These are phyloP conservation scores for Eremothecium gossypii DNA, from an alignment of 1,139 yeast species.

Conservation along the genomic window DNA sequence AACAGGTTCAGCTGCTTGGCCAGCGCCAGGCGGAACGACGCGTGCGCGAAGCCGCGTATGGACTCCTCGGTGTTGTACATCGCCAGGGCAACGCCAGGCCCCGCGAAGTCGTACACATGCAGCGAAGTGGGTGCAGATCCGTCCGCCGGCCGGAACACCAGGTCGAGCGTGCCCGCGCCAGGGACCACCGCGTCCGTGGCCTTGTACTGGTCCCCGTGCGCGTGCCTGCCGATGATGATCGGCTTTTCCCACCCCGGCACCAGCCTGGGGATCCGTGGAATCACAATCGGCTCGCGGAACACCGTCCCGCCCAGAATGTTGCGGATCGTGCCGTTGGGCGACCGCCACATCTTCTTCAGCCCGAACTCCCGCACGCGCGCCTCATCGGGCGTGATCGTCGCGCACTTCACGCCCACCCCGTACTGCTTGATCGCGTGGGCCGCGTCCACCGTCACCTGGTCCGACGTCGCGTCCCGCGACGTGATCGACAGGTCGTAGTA, in stretches of 20 bases:
- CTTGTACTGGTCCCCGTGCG: slow-evolving; percentile 93
- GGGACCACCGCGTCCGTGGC: slow-evolving; percentile 80
- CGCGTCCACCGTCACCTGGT: slow-evolving; percentile 79
- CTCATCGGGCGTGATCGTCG: slow-evolving; percentile 98
- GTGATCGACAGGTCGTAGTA: slow-evolving; percentile 86
- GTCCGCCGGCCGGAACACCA: slow-evolving; percentile 71
- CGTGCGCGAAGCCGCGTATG: slow-evolving; percentile 80
- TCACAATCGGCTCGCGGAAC: slow-evolving; percentile 92
- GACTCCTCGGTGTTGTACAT: slow-evolving; percentile 96
- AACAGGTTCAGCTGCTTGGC: slow-evolving; percentile 69
- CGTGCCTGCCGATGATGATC: slow-evolving; percentile 93
- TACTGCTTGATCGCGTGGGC: slow-evolving; percentile 83
- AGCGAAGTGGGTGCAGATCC: slow-evolving; percentile 46
- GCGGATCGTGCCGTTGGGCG: slow-evolving; percentile 95
- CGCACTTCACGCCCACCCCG: slow-evolving; percentile 93
- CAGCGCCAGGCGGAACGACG: slow-evolving; percentile 84
- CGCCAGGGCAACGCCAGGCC: slow-evolving; percentile 79
- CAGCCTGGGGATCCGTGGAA: slow-evolving; percentile 78
- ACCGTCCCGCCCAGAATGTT: slow-evolving; percentile 94
- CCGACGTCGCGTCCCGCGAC: slow-evolving; percentile 79
- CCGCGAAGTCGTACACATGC: slow-evolving; percentile 64
- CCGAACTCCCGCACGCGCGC: slow-evolving; percentile 84
- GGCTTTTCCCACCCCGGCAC: slow-evolving; percentile 94
- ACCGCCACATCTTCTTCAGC: slow-evolving; percentile 92
- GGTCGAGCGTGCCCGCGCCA: slow-evolving; percentile 67